Conservation (phyloP, 106 monocot genomes). For the Narthecium ossifragum region DNA sequence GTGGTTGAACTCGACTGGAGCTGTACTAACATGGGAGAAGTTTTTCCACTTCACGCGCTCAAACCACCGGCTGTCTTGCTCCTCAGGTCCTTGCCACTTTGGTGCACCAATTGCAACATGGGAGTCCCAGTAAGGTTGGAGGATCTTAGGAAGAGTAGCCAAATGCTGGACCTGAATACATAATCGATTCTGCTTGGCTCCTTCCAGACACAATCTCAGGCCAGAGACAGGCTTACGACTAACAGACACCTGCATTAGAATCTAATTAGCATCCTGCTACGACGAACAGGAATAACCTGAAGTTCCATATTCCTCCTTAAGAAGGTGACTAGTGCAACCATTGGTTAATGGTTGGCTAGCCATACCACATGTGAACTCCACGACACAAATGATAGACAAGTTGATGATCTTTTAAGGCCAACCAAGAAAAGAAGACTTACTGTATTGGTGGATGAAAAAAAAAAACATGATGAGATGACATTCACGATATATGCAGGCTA, state of each 20-base stretch:
- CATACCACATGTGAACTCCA: too few relatives aligned
- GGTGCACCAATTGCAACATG: constrained; percentile 67
- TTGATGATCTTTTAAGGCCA: too few relatives aligned
- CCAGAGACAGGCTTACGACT: constrained; percentile 72
- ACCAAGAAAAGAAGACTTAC: too few relatives aligned
- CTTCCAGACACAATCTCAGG: constrained; percentile 61
- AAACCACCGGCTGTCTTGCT: constrained; percentile 90
- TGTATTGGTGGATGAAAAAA: too few relatives aligned
- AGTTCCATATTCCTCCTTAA: too few relatives aligned
- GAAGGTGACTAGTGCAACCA: too few relatives aligned
- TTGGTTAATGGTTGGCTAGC: too few relatives aligned
- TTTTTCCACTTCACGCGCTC: constrained; percentile 84
- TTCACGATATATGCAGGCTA: too few relatives aligned
- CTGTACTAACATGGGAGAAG: constrained; percentile 78
- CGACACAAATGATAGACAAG: too few relatives aligned
- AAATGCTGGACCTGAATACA: constrained; percentile 64
- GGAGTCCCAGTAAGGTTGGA: constrained; percentile 63
- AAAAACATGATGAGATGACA: too few relatives aligned
- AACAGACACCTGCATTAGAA: constrained; percentile 51
- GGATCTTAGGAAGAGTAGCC: constrained; percentile 62
- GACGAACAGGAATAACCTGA: too few relatives aligned
- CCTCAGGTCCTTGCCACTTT: constrained; percentile 84
- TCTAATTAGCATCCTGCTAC: constrained; percentile 1
- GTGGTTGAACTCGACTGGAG: constrained; percentile 59
- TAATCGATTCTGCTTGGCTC: constrained; percentile 56